Evolutionary conservation across 768 basidiomycete species (phyloP), one percentile per base, ranked within the genome.

Genomic region (Hydnum rufescens): DNA sequence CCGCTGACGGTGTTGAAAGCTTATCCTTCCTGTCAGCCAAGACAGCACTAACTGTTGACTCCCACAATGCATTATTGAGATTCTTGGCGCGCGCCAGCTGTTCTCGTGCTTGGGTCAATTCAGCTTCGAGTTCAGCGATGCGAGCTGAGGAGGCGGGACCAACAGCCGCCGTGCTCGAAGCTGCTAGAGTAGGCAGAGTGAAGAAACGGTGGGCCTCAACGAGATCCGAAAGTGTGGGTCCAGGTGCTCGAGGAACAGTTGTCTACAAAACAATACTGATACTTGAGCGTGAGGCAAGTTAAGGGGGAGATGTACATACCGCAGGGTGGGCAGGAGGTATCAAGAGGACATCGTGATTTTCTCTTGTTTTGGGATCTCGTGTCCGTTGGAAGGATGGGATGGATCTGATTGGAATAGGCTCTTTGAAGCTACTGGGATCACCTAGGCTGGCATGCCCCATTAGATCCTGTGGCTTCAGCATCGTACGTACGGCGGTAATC

Each of bases 61-160:
- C 81, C 92, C 92, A 95, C 81, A 95, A 93, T 51, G 74, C 71
- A 60, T 95, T 88, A 59, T 95, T 96, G 54, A 95, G 72, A n/a
- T 80, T 76, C 61, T 89, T 87, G 3, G 92, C 92, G 62, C 77
- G 80, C 26, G 76, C 75, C 4, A 96, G 68, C 55, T 88, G 80
- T 44, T 76, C 74, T 44, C 71, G 74, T 53, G 93, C 64, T 25
- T 64, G 66, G 49, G 69, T 70, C 4, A 89, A 72, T 64, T 95
- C 87, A 2, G 67, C 64, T 64, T 89, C 81, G 1, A 93, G 74
- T 58, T 80, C 76, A 16, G 71, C 60, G 6, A 89, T 71, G 47
- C 74, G 75, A 19, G 73, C 66, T 54, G 78, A 73, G 54, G 75
- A 63, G 39, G 52, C 3, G 36, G 57, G 44, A 8, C 34, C 34